A percentile compares a stretch with the other conserved stretches of the same genome.
Conservation (phyloP, 306 rosid species). For the Vachellia collinsii region DNA sequence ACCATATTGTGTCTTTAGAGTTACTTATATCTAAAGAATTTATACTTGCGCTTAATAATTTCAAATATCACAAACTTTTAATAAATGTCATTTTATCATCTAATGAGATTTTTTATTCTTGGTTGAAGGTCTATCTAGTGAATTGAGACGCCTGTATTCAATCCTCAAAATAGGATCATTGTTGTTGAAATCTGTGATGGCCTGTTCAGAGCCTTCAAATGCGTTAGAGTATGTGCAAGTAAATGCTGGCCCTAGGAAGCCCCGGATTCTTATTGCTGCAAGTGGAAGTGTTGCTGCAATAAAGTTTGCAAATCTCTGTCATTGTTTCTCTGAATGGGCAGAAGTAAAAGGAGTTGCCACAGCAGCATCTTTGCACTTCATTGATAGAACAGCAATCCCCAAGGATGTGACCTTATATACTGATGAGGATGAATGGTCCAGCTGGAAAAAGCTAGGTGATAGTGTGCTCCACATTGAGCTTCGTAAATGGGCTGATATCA, state of each 20-base stretch:
- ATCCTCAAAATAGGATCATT: constrained; percentile 11
- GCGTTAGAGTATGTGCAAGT: constrained; percentile 40
- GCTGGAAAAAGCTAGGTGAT: constrained; percentile 77
- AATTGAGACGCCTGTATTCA: neutral
- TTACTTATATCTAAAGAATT: neutral
- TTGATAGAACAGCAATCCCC: constrained; percentile 56
- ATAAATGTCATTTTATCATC: neutral
- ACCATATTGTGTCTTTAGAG: neutral
- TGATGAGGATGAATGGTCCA: constrained; percentile 70
- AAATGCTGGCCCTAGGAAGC: constrained; percentile 58
- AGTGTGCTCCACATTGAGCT: constrained; percentile 80
- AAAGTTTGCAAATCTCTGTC: constrained; percentile 66
- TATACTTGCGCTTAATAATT: neutral
- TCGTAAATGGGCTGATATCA: constrained; percentile 81
- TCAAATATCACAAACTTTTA: neutral
- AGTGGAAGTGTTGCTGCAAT: constrained; percentile 80
- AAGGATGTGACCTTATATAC: constrained; percentile 44
- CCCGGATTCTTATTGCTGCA: constrained; percentile 81
- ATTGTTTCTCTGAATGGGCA: constrained; percentile 73
- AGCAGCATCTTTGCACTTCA: constrained; percentile 59
- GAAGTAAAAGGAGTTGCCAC: constrained; percentile 76
- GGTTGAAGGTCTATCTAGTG: neutral
- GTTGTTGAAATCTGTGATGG: constrained; percentile 51
- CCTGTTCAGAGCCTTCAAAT: constrained; percentile 50
- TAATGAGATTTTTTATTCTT: neutral